Evolutionary conservation across 306 rosid species (phyloP), one percentile per base, ranked within the genome.

Genomic region (Nissolia schottii): DNA sequence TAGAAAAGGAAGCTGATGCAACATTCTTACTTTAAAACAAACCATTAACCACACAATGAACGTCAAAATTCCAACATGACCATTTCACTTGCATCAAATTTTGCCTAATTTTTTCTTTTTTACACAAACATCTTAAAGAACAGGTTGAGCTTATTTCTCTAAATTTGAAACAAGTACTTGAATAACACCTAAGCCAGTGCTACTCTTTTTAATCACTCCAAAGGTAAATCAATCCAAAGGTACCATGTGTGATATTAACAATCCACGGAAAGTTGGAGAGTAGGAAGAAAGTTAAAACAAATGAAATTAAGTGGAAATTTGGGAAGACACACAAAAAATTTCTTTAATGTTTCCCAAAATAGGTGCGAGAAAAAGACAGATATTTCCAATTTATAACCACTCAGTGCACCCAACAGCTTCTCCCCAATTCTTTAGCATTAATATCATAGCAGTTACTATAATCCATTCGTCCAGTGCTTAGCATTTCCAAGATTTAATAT

Each of bases 91-190:
- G 1, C 16, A 37, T 3, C 1, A 35, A 71, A 57, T 28, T 31
- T 45, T 14, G 55, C 24, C 23, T 48, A 37, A 40, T 1, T 12
- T 35, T 19, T 19, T 10, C 5, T n/a, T n/a, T 43, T 43, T 13
- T 37, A 8, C 49, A 16, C 10, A 53, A 50, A 23, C 40, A 63
- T 15, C 18, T 34, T 19, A 35, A 49, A 5, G 25, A 22, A 13
- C 45, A 53, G 25, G 27, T 70, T 55, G 11, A 54, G 75, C 55
- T 60, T 25, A 61, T 14, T 38, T 59, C 34, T 38, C 45, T 34
- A 50, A 40, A 32, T 53, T 29, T 16, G 35, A 79, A 74, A 67
- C 34, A 37, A 74, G 25, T 7, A 59, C 72, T 34, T 50, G 51
- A 50, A 38, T 29, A 31, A 31, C 4, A 69, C 67, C 38, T 45